A percentile compares a stretch with the other conserved stretches of the same genome.
These are phyloP conservation scores for Aureobasidium sp. DNA, from an alignment of 2,329 filamentous ascomycete genomes.

Conservation along the genomic window DNA sequence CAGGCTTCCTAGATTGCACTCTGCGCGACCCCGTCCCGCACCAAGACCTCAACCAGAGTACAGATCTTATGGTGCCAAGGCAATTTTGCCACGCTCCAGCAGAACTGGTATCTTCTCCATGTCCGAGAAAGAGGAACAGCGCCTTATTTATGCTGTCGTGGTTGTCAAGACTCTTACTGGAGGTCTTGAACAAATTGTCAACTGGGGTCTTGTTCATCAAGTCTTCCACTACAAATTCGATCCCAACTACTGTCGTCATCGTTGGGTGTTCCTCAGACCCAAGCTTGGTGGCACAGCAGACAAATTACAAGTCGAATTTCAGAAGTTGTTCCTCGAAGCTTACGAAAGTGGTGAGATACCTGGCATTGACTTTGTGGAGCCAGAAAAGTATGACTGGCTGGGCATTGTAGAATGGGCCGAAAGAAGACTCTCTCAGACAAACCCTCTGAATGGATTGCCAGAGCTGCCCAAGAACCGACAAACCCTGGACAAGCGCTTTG, in stretches of 20 bases:
- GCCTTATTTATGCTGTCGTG: conserved; percentile 24
- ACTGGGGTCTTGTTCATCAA: conserved; percentile 35
- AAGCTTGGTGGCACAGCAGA: conserved; percentile 24
- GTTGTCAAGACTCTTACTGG: conserved; percentile 26
- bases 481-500: conserved; percentile 37
- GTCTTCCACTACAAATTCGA: conserved; percentile 29
- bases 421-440: conserved; percentile 19
- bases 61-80: conserved; percentile 5
- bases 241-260: conserved; percentile 28
- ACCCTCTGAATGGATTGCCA: conserved; percentile 13
- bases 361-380: conserved; percentile 53
- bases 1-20: conserved; percentile 1
- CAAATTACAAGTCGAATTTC: conserved; percentile 54
- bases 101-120: conserved; percentile 16
- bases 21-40: conserved; percentile 3
- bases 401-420: conserved; percentile 58
- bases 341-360: conserved; percentile 56
- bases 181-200: conserved; percentile 27
- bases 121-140: conserved; percentile 19
- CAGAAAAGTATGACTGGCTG: conserved; percentile 60
- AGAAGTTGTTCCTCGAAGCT: conserved; percentile 54
- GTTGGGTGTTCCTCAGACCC: conserved; percentile 26
- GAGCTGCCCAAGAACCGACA: conserved; percentile 19
- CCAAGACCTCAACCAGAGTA: conserved; percentile 3
- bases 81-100: not conserved